Evolutionary conservation across 257 asterid species (phyloP), one percentile per base, ranked within the genome.

Genomic region (Solanum phureja): DNA sequence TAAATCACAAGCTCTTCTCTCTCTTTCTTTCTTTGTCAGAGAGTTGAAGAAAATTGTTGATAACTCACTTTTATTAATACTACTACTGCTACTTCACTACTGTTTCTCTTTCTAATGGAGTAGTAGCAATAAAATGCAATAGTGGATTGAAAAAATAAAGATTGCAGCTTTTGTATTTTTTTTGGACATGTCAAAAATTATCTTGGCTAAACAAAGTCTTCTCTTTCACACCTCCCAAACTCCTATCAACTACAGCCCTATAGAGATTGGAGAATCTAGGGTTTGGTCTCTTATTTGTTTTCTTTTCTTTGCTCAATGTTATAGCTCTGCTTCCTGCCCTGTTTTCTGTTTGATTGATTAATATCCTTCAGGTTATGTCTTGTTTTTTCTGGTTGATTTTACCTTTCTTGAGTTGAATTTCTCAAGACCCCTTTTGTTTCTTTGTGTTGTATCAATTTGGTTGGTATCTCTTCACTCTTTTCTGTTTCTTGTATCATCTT

Each of bases 161-260:
- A 83, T 88, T 90, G 89, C 92, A 89, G 90, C 89, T 89, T 88
- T 90, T 91, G 86, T 90, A 83, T 89, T 88, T 79, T 42, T 58
- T 90, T 89, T 44, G 88, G 76, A 86, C 83, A 91, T 87, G 92
- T 87, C 89, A 86, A 90, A 88, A 19, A 56, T 56, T 66, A 6
- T 84, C 92, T 90, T 83, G 73, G 90, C 87, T 56, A 87, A 88
- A 60, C 81, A 64, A 90, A 94, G 94, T 94, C 95, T 93, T 86
- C 96, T 90, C 96, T 94, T 93, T 93, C 98, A 91, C 98, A 89
- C 94, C 92, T 92, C 92, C 93, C 94, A 91, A 93, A 86, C 88
- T 84, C 46, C 56, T 69, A 52, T 83, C 76, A 83, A 16, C 12
- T 75, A 11, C 58, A 46, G 35, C 37, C 52, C 44, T 83, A 66